Percentiles rank a stretch among this genome's conserved stretches.
These are phyloP conservation scores for Mycena amicta DNA, from an alignment of 768 basidiomycete genomes.

Conservation along the genomic window DNA sequence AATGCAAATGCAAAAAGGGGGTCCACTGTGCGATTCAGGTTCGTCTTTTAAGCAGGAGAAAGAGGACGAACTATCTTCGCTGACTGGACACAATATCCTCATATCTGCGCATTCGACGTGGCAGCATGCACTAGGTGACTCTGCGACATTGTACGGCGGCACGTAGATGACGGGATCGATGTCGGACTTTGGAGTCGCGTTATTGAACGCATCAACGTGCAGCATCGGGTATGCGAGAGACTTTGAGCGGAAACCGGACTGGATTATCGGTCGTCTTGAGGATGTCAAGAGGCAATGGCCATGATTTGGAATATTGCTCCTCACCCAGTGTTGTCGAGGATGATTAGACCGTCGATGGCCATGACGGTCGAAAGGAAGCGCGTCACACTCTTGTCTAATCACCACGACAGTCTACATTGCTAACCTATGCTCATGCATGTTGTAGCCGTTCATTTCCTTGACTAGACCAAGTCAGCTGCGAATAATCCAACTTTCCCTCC, in stretches of 20 bases:
- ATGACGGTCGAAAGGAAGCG: too few species aligned
- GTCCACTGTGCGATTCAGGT: slow-evolving; percentile 58
- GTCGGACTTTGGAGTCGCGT: slow-evolving; percentile 63
- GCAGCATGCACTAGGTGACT: slow-evolving; percentile 75
- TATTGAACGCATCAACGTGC: slow-evolving; percentile 85
- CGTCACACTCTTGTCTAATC: too few species aligned
- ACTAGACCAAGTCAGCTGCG: too few species aligned
- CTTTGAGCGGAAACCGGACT: slow-evolving; percentile 84
- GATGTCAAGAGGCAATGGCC: slow-evolving; percentile 18
- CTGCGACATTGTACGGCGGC: slow-evolving; percentile 44
- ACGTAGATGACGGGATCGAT: slow-evolving; percentile 80
- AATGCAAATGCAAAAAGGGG: slow-evolving; percentile 90
- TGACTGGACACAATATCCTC: slow-evolving; percentile 77
- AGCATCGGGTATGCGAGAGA: slow-evolving; percentile 78
- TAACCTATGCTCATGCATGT: too few species aligned
- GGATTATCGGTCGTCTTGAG: slow-evolving; percentile 75
- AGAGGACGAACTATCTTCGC: slow-evolving; percentile 71
- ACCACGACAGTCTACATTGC: too few species aligned
- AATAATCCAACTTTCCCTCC: too few species aligned
- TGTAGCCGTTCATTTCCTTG: too few species aligned
- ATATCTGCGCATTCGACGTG: slow-evolving; percentile 79
- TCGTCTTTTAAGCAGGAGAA: background rate
- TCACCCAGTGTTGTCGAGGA: slow-evolving; percentile 75
- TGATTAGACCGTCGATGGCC: slow-evolving; percentile 82
- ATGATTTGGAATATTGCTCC: slow-evolving; percentile 30